Conservation (phyloP, 225 moss, liverwort and hornwort species). For the Anthoceros angustus region DNA sequence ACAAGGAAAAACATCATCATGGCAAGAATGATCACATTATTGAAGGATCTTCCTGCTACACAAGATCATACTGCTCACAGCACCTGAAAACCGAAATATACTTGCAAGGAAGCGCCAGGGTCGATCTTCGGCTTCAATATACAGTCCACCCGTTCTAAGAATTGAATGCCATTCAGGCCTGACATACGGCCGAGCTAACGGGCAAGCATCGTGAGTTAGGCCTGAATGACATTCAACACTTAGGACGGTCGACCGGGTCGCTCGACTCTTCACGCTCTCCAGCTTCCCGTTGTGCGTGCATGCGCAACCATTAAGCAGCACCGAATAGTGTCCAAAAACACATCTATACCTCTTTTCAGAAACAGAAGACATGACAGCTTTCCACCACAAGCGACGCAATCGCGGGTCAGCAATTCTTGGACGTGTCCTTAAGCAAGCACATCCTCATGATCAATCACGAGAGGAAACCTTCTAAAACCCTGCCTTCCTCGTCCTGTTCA, state of each 20-base stretch:
- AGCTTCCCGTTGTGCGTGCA: background rate
- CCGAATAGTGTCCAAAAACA: no score
- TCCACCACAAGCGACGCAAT: no score
- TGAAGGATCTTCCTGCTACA: background rate
- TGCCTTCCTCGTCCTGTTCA: no score
- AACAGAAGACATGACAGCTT: no score
- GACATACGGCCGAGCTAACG: background rate
- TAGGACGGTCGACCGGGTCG: background rate
- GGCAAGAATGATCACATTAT: no score
- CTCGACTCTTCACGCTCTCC: background rate
- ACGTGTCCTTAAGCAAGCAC: no score
- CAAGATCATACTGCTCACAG: background rate
- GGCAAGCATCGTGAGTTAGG: background rate
- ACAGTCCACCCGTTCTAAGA: background rate
- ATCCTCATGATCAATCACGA: no score
- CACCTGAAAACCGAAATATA: background rate
- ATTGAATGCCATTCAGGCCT: constrained; percentile 1
- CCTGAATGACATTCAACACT: constrained; percentile 1
- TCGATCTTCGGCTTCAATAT: background rate
- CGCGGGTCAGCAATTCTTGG: no score
- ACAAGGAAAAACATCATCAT: no score
- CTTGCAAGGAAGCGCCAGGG: background rate
- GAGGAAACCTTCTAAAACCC: no score
- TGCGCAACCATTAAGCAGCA: no score
- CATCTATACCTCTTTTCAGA: no score